phyloP scores from a whole-genome alignment of 2,329 filamentous ascomycete genomes.

The Myriosclerotinia duriaeana region DNA sequence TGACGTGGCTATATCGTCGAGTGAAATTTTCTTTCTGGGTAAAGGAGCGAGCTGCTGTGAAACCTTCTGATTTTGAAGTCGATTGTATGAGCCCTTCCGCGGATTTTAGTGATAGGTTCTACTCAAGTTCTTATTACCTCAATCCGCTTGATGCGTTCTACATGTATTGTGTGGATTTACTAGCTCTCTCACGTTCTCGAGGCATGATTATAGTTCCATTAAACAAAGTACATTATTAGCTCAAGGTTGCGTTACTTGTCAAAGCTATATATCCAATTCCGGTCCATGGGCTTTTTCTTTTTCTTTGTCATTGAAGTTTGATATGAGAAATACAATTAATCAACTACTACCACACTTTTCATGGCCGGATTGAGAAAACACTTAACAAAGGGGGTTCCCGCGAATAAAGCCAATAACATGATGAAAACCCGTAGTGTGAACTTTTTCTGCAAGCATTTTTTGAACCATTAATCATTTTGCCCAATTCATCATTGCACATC shows the following conservation, averaged over 20 bases:
- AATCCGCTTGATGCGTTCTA: background rate
- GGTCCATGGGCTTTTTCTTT: background rate
- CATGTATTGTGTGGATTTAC: too few species aligned
- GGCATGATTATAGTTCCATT: background rate
- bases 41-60: background rate
- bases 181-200: too few species aligned
- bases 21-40: background rate
- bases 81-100: too few species aligned
- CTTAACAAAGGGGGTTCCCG: background rate
- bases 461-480: too few species aligned
- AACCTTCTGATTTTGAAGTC: background rate
- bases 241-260: too few species aligned
- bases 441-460: too few species aligned
- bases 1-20: background rate
- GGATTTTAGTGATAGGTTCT: background rate
- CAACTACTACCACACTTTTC: background rate
- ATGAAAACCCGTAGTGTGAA: background rate
- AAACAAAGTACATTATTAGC: background rate
- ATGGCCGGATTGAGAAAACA: background rate
- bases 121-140: background rate
- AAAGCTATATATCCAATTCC: conserved; percentile 1
- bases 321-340: background rate
- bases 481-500: background rate
- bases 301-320: background rate
- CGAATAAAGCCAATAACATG: background rate